phyloP scores from a whole-genome alignment of 73 alveolate species.

The Urostyla sp. region DNA sequence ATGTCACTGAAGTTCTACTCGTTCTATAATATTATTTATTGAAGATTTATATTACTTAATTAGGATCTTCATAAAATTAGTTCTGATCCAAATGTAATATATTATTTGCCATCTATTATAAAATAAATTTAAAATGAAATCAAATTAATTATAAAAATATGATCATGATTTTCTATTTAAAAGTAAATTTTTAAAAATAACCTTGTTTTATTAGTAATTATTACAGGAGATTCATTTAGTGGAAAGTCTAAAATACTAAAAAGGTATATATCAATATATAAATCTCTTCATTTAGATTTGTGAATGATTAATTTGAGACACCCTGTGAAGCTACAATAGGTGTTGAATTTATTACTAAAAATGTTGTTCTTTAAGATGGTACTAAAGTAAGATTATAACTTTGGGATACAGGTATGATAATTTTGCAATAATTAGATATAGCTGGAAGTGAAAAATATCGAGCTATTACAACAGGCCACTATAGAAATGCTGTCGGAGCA shows the following conservation, averaged over 20 bases:
- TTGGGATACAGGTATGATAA: slow-evolving; percentile 71
- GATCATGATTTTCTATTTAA: slow-evolving; percentile 50
- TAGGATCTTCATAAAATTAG: slow-evolving; percentile 36
- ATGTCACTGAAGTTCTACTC: too few species aligned
- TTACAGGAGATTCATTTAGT: slow-evolving; percentile 69
- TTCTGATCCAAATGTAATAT: neutral
- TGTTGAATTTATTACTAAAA: slow-evolving; percentile 70
- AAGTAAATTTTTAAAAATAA: slow-evolving; percentile 1
- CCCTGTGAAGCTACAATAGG: slow-evolving; percentile 67
- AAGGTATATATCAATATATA: too few species aligned
- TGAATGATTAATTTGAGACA: slow-evolving; percentile 33
- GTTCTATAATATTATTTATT: neutral
- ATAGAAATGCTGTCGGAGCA: slow-evolving; percentile 93
- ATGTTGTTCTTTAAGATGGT: slow-evolving; percentile 28
- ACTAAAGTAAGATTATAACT: slow-evolving; percentile 63
- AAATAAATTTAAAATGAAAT: neutral
- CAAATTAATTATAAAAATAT: neutral
- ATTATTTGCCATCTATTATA: neutral
- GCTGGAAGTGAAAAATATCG: slow-evolving; percentile 88
- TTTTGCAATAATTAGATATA: neutral
- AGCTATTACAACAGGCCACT: slow-evolving; percentile 88
- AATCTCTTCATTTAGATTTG: too few species aligned
- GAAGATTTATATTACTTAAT: neutral
- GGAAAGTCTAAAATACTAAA: slow-evolving; percentile 70
- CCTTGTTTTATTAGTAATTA: slow-evolving; percentile 26